A percentile compares a stretch with the other conserved stretches of the same genome.
phyloP scores from a whole-genome alignment of 2,329 filamentous ascomycete species.

The Alternaria atra region DNA sequence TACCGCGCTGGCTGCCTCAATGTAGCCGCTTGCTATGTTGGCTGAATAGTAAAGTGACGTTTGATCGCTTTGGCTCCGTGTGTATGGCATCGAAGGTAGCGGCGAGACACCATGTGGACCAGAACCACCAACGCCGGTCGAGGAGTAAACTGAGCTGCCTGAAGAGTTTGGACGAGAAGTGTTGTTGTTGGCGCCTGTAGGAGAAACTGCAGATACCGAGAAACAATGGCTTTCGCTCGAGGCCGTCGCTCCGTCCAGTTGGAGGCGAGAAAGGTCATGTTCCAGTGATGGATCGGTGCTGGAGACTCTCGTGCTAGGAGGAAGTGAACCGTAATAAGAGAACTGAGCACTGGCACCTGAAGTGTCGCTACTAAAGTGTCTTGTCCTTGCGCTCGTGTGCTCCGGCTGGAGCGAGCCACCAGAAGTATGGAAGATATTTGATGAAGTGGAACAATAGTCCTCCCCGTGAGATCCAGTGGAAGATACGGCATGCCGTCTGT shows the following conservation, averaged over 20 bases:
- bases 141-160: constrained; percentile 21
- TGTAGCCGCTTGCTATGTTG: background rate
- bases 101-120: constrained; percentile 20
- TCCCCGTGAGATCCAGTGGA: background rate
- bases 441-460: background rate
- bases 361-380: constrained; percentile 34
- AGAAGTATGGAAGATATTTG: background rate
- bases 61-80: constrained; percentile 16
- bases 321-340: constrained; percentile 43
- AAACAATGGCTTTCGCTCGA: constrained; percentile 14
- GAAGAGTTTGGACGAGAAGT: background rate
- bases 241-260: constrained; percentile 32
- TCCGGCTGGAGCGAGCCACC: background rate
- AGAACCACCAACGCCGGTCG: background rate
- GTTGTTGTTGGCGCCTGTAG: background rate
- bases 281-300: constrained; percentile 33
- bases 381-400: constrained; percentile 1
- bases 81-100: constrained; percentile 36
- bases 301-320: constrained; percentile 32
- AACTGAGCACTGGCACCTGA: constrained; percentile 42
- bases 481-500: background rate
- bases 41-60: constrained; percentile 4
- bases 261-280: constrained; percentile 20
- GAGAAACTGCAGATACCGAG: background rate
- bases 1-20: constrained; percentile 33